Base-by-base conservation (phyloP, 2,329 filamentous ascomycete species). In the Grosmannia serpens region DNA sequence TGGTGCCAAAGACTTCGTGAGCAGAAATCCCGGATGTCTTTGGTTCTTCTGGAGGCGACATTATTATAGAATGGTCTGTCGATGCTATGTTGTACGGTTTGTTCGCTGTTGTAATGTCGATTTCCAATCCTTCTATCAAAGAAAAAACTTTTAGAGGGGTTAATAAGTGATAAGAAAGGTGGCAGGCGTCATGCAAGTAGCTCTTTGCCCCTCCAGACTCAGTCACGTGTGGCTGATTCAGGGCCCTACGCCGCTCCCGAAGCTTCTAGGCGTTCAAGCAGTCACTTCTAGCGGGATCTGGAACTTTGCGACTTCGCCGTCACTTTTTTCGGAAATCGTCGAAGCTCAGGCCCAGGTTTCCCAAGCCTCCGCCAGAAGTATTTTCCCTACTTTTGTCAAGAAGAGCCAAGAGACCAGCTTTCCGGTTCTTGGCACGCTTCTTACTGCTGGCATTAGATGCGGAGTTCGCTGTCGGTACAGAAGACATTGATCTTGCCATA, bases 381-480 rank as follows among this genome's bases (percentile, higher is more conserved):
- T 35, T 51, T 5, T 72, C 65, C 65, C 73, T 75, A 56, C 74
- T 74, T 62, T 82, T 80, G 53, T 77, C 76, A n/a, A 88, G 72
- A 47, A 88, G 68, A 55, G 84, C 83, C 67, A 86, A 81, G n/a
- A 88, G 72, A 1, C 82, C 83, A 38, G 82, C 80, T 69, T 86
- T 88, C 60, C 83, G 75, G 61, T 74, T 80, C 71, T 84, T 87
- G 35, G 84, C 81, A 55, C 83, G 76, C 71, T 85, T 86, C 70
- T 83, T 85, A 71, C 81, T 85, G 70, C 71, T 82, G 9, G 80
- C 77, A 66, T 81, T 84, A 38, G 77, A 71, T 2, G 76, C 73
- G 20, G 61, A 26, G 27, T 56, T 22, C 9, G 53, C 50, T 44
- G 54, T n/a, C 5, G 53, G n/a, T 4, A 51, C 29, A 44, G 20